Base-by-base conservation (phyloP, 495 filamentous ascomycete species). In the Annulohypoxylon nitens region DNA sequence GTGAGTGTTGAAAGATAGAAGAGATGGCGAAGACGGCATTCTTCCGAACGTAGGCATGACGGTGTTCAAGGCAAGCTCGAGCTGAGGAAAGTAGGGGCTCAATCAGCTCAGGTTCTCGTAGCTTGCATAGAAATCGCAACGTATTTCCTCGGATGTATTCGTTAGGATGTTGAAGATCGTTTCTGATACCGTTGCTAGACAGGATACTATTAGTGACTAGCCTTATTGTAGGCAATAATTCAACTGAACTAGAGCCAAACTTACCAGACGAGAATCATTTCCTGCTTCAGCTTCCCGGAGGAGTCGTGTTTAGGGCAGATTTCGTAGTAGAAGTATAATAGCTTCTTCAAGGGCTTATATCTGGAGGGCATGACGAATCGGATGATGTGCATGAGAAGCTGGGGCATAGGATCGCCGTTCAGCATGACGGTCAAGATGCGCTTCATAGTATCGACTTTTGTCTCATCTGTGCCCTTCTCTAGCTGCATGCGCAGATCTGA, bases 251-350 rank as follows among this genome's bases (percentile, higher is more conserved):
- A 50, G 50, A 33, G 12, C 51, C 54, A 18, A 67, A 78, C 90
- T 82, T 88, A 98, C 96, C 97, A 98, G 74, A 99, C 97, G 77
- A 99, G 86, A 81, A 99, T 98, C 92, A 97, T 97, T 87, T 99
- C 97, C 82, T 98, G 96, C 88, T 97, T 97, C 61, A 98, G 84
- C 86, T 98, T 98, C 76, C 97, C 97, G 71, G 83, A 89, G 25
- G 90, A 85, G 81, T 98, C 97, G 47, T 91, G 91, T 81, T 99
- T 99, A 26, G 97, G 97, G 81, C 96, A 98, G 76, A 98, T 95
- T 83, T 99, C 97, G 82, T 98, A 97, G 85, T 98, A 99, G 82
- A 98, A 95, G 83, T 99, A 99, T 14, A 99, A 88, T 47, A 99
- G 84, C 84, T 98, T 98, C 88, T 99, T 99, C 75, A 99, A 85